These are phyloP conservation scores for Neurospora sp. DNA, from an alignment of 495 filamentous ascomycete genomes.

Conservation along the genomic window DNA sequence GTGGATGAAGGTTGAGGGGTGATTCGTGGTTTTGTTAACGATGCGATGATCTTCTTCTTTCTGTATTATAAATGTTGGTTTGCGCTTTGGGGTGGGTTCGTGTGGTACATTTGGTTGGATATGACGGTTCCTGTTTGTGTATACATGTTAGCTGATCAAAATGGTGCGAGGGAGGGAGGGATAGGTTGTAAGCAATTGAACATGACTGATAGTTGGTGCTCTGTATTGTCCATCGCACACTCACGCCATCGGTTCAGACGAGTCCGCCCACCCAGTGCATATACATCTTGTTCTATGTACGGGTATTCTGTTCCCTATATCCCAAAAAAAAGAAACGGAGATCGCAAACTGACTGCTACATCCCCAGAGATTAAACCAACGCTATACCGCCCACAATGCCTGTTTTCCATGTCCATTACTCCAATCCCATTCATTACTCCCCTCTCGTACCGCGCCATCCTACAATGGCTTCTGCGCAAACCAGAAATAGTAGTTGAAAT, in stretches of 20 bases:
- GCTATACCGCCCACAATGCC: neutral
- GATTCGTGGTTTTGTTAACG: too few species aligned
- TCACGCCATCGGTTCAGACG: neutral
- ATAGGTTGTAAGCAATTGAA: too few species aligned
- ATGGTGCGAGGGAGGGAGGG: too few species aligned
- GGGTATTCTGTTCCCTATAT: neutral
- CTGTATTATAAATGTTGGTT: too few species aligned
- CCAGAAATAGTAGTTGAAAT: conserved; percentile 31
- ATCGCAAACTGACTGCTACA: neutral
- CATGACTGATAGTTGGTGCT: too few species aligned
- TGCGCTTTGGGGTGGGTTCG: too few species aligned
- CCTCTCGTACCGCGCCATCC: neutral
- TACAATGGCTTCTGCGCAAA: conserved; percentile 24
- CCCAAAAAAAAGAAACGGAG: neutral
- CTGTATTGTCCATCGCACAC: too few species aligned
- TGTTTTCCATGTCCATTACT: neutral
- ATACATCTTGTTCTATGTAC: neutral
- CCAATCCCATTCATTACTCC: neutral
- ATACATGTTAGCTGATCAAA: too few species aligned
- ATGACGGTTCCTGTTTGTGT: too few species aligned
- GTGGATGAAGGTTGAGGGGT: too few species aligned
- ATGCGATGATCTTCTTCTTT: too few species aligned
- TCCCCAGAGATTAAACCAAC: neutral
- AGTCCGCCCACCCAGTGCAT: neutral
- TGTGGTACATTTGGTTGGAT: too few species aligned